phyloP scores from a whole-genome alignment of 75 land plant genomes.

The Pinus albicaulis region DNA sequence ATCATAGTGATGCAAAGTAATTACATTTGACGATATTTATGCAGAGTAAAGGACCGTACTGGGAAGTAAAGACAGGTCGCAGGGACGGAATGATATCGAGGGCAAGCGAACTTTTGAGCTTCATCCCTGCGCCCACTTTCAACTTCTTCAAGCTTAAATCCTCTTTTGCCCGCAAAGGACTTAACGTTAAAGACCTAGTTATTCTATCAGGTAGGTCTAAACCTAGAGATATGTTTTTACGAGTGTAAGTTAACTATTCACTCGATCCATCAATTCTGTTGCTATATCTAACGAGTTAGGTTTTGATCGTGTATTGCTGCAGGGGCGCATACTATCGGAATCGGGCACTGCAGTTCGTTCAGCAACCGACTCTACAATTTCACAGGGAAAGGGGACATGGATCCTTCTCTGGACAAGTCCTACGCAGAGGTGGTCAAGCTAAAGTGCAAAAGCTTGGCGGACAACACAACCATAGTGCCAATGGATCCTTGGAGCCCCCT shows the following conservation, averaged over 20 bases:
- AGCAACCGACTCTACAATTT: constrained; percentile 26
- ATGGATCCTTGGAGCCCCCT: constrained; percentile 1
- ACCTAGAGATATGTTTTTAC: background rate
- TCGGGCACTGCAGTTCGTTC: constrained; percentile 12
- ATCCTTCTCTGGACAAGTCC: constrained; percentile 17
- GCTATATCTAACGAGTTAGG: too few species aligned
- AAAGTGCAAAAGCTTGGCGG: constrained; percentile 1
- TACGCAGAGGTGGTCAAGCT: constrained; percentile 1
- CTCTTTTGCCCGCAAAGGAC: constrained; percentile 12
- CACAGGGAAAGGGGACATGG: constrained; percentile 17
- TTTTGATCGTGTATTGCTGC: too few species aligned
- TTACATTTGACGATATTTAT: too few species aligned
- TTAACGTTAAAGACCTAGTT: constrained; percentile 20
- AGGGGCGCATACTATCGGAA: constrained; percentile 11
- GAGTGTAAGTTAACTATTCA: too few species aligned
- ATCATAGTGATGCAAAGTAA: too few species aligned
- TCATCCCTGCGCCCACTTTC: constrained; percentile 23
- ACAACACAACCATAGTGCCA: background rate
- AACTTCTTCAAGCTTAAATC: constrained; percentile 11
- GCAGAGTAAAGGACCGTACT: constrained; percentile 23
- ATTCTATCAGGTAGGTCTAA: too few species aligned
- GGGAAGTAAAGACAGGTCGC: constrained; percentile 26
- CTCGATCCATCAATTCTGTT: too few species aligned
- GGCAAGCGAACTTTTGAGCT: constrained; percentile 1
- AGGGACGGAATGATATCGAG: constrained; percentile 26